Evolutionary conservation across 1,284 basidiomycete genomes (phyloP).

Genomic region (Sanguinoderma infundibulare): DNA sequence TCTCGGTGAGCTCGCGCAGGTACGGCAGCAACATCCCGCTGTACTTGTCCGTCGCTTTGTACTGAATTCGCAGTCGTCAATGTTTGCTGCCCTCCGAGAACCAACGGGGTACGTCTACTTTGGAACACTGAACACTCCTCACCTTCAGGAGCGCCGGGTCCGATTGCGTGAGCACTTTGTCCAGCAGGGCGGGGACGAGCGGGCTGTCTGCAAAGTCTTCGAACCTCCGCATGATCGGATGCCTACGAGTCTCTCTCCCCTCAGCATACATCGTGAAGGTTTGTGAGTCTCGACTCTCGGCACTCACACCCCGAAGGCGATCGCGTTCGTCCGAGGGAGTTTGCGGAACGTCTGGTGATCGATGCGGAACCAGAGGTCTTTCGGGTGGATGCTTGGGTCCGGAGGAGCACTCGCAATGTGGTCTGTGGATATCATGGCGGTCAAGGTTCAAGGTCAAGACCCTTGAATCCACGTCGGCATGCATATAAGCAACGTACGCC

Average conservation of each 20-base stretch:
- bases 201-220: conserved; percentile 41
- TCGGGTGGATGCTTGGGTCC: conserved; percentile 34
- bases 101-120: background rate
- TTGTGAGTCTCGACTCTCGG: background rate
- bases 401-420: conserved; percentile 32
- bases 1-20: conserved; percentile 38
- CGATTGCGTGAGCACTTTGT: conserved; percentile 41
- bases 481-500: conserved; percentile 23
- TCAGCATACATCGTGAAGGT: background rate
- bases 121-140: no score
- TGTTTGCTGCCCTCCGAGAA: background rate
- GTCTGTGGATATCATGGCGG: conserved; percentile 29
- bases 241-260: conserved; percentile 25
- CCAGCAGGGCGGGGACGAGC: conserved; percentile 42
- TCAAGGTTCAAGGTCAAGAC: background rate
- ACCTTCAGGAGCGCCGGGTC: conserved; percentile 39
- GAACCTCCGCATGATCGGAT: conserved; percentile 42
- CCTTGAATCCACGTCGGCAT: background rate
- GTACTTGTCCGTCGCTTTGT: conserved; percentile 42
- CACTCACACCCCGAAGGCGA: conserved; percentile 45
- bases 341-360: conserved; percentile 49
- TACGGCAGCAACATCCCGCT: conserved; percentile 40
- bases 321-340: conserved; percentile 41
- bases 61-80: conserved; percentile 23
- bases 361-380: conserved; percentile 40